Evolutionary conservation across 352 stramenopile species (phyloP).

Genomic region (Phytophthora crassamura): DNA sequence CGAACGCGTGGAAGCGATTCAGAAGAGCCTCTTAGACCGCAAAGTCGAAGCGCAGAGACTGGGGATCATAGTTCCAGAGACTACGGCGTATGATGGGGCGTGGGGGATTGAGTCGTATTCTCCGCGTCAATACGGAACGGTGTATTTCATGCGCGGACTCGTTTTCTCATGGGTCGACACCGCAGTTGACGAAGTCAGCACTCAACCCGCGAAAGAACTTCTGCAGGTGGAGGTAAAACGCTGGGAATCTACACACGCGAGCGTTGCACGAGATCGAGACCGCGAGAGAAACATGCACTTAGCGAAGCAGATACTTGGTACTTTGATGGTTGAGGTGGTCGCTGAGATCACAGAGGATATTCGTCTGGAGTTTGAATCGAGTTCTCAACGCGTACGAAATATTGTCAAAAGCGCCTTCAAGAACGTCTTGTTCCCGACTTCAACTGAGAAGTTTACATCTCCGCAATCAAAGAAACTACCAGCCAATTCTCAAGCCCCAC

Average conservation of each 20-base stretch:
- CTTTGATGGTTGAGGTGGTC: conserved; percentile 38
- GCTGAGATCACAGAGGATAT: conserved; percentile 48
- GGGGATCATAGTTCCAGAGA: background rate
- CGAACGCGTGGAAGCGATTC: conserved; percentile 28
- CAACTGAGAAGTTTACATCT: background rate
- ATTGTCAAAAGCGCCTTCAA: conserved; percentile 19
- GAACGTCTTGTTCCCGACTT: conserved; percentile 32
- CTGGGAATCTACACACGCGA: conserved; percentile 28
- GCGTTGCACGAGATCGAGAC: conserved; percentile 30
- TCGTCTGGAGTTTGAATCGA: conserved; percentile 42
- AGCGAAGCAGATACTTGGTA: conserved; percentile 18
- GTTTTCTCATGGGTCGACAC: conserved; percentile 51
- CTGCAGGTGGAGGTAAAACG: conserved; percentile 41
- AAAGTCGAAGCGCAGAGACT: conserved; percentile 37
- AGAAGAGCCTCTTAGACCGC: conserved; percentile 35
- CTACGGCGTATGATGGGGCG: conserved; percentile 35
- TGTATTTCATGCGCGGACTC: conserved; percentile 52
- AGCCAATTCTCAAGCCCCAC: background rate
- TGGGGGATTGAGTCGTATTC: conserved; percentile 56
- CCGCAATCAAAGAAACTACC: conserved; percentile 16
- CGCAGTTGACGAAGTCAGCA: conserved; percentile 25
- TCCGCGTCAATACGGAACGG: conserved; percentile 31
- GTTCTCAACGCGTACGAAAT: conserved; percentile 25
- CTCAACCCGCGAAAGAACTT: conserved; percentile 35
- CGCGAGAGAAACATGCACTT: conserved; percentile 5